Percentiles rank a stretch among this genome's conserved stretches.
Conservation (phyloP, 768 basidiomycete species). For the Auriscalpium orientale region DNA sequence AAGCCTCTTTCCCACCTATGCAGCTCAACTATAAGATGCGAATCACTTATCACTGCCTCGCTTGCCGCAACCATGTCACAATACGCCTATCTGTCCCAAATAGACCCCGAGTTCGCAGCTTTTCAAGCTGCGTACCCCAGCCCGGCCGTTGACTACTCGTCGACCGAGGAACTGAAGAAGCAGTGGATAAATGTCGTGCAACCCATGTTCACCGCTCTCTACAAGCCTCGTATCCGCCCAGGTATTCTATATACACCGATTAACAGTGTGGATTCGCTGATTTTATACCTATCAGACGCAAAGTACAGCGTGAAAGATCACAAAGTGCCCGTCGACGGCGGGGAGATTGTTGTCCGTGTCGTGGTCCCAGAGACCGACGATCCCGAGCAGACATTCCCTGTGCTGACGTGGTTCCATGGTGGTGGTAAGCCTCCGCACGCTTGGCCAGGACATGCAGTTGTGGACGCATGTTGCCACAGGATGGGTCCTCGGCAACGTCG, state of each 20-base stretch:
- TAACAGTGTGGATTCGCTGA: too few species aligned
- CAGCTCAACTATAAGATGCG: too few species aligned
- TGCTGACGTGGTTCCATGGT: slow-evolving; percentile 7
- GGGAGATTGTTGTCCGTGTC: slow-evolving; percentile 1
- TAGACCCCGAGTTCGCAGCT: neutral
- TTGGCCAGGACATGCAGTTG: too few species aligned
- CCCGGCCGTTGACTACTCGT: neutral
- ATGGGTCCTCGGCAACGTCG: neutral
- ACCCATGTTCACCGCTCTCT: too few species aligned
- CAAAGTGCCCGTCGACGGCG: slow-evolving; percentile 7
- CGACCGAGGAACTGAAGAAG: too few species aligned
- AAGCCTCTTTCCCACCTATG: too few species aligned
- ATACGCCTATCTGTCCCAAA: neutral
- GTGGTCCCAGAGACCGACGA: neutral
- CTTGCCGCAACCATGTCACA: neutral
- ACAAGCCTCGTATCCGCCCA: neutral
- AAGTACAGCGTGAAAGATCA: slow-evolving; percentile 4
- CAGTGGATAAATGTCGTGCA: too few species aligned
- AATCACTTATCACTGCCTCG: too few species aligned
- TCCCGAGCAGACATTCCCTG: neutral
- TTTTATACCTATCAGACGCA: too few species aligned
- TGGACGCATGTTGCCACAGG: neutral
- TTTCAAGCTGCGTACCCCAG: neutral
- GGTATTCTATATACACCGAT: neutral
- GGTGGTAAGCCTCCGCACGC: slow-evolving; percentile 1